phyloP scores from a whole-genome alignment of 805 yeast genomes.

The Yarrowia deformans region DNA sequence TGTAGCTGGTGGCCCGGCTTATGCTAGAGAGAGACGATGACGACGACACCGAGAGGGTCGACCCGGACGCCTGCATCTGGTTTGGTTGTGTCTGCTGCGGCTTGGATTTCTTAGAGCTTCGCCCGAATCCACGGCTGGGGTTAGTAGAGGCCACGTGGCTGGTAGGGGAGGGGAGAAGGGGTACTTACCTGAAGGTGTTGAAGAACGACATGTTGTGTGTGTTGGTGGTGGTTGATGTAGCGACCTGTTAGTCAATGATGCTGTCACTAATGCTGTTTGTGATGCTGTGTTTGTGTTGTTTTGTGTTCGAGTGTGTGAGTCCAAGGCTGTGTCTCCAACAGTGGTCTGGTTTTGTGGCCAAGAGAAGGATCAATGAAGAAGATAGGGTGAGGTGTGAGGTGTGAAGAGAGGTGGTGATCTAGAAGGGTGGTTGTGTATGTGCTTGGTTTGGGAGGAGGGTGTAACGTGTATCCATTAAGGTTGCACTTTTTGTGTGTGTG shows the following conservation, averaged over 20 bases:
- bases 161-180: background rate
- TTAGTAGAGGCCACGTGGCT: conserved; percentile 41
- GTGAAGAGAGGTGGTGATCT: conserved; percentile 5
- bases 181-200: conserved; percentile 48
- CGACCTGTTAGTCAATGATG: background rate
- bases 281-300: background rate
- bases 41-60: conserved; percentile 43
- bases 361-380: too few relatives aligned
- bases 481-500: conserved; percentile 3
- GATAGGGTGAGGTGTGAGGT: background rate
- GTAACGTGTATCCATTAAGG: conserved; percentile 15
- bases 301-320: background rate
- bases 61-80: conserved; percentile 45
- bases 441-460: too few relatives aligned
- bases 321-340: background rate
- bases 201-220: conserved; percentile 47
- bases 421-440: background rate
- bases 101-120: conserved; percentile 59
- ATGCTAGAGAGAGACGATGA: conserved; percentile 46
- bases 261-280: background rate
- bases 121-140: conserved; percentile 63
- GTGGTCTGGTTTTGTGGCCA: background rate
- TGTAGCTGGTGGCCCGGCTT: conserved; percentile 42
- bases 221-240: background rate
- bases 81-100: conserved; percentile 51